These are phyloP conservation scores for Dothiorella sarmentorum DNA, from an alignment of 2,329 filamentous ascomycete genomes.

Conservation along the genomic window DNA sequence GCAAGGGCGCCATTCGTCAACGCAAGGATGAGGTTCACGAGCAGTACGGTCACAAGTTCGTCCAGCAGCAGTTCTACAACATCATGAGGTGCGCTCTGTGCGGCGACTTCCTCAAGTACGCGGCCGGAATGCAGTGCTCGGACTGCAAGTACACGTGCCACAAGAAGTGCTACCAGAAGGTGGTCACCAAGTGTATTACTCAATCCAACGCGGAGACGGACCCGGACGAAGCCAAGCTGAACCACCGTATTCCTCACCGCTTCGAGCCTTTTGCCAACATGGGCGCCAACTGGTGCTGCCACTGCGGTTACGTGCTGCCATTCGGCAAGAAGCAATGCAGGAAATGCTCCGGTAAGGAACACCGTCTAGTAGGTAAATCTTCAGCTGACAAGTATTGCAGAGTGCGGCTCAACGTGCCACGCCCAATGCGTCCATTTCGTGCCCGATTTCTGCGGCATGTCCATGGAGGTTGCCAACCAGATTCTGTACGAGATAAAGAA, in stretches of 20 bases:
- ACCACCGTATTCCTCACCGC: slow-evolving; percentile 95
- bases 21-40: slow-evolving; percentile 98
- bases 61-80: slow-evolving; percentile 99
- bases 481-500: slow-evolving; percentile 83
- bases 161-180: slow-evolving; percentile 92
- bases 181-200: slow-evolving; percentile 99
- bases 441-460: slow-evolving; percentile 98
- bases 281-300: slow-evolving; percentile 98
- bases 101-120: slow-evolving; percentile 97
- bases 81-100: slow-evolving; percentile 99
- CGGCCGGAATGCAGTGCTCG: slow-evolving; percentile 97
- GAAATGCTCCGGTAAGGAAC: slow-evolving; percentile 73
- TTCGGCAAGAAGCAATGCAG: slow-evolving; percentile 93
- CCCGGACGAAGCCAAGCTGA: slow-evolving; percentile 99
- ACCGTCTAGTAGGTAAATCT: background rate
- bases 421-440: slow-evolving; percentile 90
- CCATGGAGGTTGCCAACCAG: slow-evolving; percentile 93
- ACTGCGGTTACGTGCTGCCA: slow-evolving; percentile 93
- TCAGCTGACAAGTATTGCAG: slow-evolving; percentile 43
- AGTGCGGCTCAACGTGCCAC: slow-evolving; percentile 90
- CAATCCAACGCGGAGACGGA: slow-evolving; percentile 98
- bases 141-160: slow-evolving; percentile 99
- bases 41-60: slow-evolving; percentile 98
- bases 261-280: slow-evolving; percentile 97
- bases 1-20: slow-evolving; percentile 94